Evolutionary conservation across 768 basidiomycete species (phyloP).

Genomic region (Leucocoprinus leucothites): DNA sequence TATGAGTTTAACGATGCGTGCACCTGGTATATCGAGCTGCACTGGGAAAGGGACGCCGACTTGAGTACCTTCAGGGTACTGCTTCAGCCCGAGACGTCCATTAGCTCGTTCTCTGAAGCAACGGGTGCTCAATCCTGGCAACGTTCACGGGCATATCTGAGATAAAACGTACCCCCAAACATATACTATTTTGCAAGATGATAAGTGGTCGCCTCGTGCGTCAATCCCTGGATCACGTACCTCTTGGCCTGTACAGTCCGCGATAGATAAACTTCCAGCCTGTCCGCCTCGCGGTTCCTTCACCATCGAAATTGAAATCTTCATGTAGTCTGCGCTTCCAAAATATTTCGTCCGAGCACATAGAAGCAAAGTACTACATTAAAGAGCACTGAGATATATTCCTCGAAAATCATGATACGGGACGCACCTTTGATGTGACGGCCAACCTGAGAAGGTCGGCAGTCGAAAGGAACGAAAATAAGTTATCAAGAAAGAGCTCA

Average conservation of each 20-base stretch:
- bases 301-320: slow-evolving; percentile 79
- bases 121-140: neutral
- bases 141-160: neutral
- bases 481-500: slow-evolving; percentile 75
- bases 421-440: slow-evolving; percentile 50
- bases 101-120: slow-evolving; percentile 51
- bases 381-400: neutral
- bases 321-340: slow-evolving; percentile 68
- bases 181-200: slow-evolving; percentile 30
- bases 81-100: slow-evolving; percentile 59
- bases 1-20: slow-evolving; percentile 65
- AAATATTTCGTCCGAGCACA: slow-evolving; percentile 70
- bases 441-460: slow-evolving; percentile 56
- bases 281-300: slow-evolving; percentile 65
- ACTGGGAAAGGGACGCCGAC: slow-evolving; percentile 60
- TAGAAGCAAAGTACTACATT: slow-evolving; percentile 49
- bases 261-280: slow-evolving; percentile 84
- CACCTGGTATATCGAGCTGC: slow-evolving; percentile 56
- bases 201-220: neutral
- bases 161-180: slow-evolving; percentile 45
- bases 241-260: slow-evolving; percentile 66
- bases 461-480: slow-evolving; percentile 56
- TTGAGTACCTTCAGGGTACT: slow-evolving; percentile 28
- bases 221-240: slow-evolving; percentile 33
- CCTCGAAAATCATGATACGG: neutral